Evolutionary conservation across 495 filamentous ascomycete species (phyloP).

Genomic region (Pseudoneurospora amorphoporcata): DNA sequence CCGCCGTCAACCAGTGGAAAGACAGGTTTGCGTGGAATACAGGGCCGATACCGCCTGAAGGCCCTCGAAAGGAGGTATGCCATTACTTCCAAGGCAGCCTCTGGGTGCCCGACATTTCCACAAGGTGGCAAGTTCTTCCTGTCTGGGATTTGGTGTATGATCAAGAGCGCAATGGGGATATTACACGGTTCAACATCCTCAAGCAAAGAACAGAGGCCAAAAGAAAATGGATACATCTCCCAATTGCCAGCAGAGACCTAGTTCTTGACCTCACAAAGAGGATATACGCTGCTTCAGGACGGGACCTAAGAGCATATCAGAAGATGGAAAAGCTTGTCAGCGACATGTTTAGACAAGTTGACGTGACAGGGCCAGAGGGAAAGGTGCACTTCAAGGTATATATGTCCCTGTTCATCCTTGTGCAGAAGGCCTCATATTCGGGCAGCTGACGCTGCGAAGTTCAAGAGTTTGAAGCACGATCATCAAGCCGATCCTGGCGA

Average conservation of each 20-base stretch:
- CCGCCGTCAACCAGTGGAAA: neutral
- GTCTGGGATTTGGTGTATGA: neutral
- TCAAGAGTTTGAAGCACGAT: neutral
- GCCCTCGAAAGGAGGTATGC: neutral
- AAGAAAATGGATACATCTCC: slow-evolving; percentile 5
- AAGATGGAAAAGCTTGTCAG: neutral
- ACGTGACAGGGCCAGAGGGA: neutral
- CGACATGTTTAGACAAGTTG: slow-evolving; percentile 1
- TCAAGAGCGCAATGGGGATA: neutral
- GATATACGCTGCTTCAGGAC: neutral
- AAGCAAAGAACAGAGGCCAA: neutral
- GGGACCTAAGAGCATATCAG: neutral
- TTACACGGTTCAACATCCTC: neutral
- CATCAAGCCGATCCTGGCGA: neutral
- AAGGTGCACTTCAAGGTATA: slow-evolving; percentile 2
- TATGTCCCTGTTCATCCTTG: neutral
- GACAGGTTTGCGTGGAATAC: neutral
- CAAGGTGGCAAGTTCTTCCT: neutral
- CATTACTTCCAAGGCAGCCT: neutral
- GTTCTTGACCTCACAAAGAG: neutral
- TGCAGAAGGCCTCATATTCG: neutral
- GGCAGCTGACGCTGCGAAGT: neutral
- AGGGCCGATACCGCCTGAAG: neutral
- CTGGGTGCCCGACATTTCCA: slow-evolving; percentile 1
- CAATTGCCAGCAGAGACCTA: neutral